Base-by-base conservation (phyloP, 768 basidiomycete genomes). In the Boletellus ananas region DNA sequence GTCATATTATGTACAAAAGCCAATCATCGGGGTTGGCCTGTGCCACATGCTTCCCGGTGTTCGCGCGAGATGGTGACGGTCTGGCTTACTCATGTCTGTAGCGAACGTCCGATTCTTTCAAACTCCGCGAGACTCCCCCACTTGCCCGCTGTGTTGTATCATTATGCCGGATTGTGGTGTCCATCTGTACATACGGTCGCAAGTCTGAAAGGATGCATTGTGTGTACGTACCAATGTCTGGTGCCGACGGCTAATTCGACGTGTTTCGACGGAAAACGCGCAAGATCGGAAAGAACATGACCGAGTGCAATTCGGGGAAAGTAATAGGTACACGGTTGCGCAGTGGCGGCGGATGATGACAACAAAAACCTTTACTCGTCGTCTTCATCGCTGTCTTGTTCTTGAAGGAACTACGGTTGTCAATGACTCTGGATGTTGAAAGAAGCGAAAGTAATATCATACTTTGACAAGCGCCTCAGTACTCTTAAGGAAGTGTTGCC, bases 401-500 rank as follows among this genome's bases (percentile, higher is more conserved):
- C 90, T 71, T 90, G 87, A 71, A 95, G 76, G 76, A 90, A 94
- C 92, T 94, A 61, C 0, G 23, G 43, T 45, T 13, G 34, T 90
- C 84, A 90, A 63, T 14, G 49, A 39, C 45, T 50, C 46, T 48
- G 43, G 50, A 40, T 43, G 43, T 44, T 47, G 18, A 21, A 29
- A 52, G 20, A 20, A 35, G 0, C 12, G 12, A 40, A 35, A 45
- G 17, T 14, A 39, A 34, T 38, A 35, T 44, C 63, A 43, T 62
- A 84, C 94, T 80, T 96, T 95, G 65, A 98, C 94, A 34, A 98
- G 77, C 16, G 89, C 65, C 64, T 90, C 89, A 0, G 91, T 87
- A 50, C 77, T 82, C 73, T 91, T 94, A 59, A 97, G 73, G 78
- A 99, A 97, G 68, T 94, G 89, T 69, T 96, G 93, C 64, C 87